These are phyloP conservation scores for Steccherinum ochraceum DNA, from an alignment of 768 basidiomycete species.

Conservation along the genomic window DNA sequence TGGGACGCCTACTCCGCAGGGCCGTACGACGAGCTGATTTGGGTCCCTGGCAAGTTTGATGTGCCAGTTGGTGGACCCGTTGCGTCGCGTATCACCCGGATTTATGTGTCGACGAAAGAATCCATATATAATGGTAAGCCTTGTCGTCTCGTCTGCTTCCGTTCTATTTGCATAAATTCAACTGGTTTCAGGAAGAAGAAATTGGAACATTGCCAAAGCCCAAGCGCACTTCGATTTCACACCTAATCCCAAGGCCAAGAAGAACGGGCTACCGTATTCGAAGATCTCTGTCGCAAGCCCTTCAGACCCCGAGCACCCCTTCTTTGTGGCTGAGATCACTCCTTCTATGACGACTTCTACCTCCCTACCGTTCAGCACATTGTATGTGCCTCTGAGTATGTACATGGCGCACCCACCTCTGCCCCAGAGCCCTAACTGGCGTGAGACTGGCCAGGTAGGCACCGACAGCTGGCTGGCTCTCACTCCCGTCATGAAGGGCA, in stretches of 20 bases:
- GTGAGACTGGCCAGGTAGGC: constrained; percentile 4
- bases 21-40: constrained; percentile 7
- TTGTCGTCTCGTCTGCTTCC: neutral
- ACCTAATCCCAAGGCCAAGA: neutral
- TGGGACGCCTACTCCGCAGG: neutral
- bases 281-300: constrained; percentile 1
- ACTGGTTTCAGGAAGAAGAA: constrained; percentile 3
- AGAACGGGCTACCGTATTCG: constrained; percentile 4
- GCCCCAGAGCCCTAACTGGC: constrained; percentile 8
- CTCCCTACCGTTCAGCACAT: constrained; percentile 1
- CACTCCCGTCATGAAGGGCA: constrained; percentile 2
- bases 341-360: neutral
- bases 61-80: neutral
- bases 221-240: constrained; percentile 7
- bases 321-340: constrained; percentile 5
- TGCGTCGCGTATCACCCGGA: constrained; percentile 4
- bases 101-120: constrained; percentile 7
- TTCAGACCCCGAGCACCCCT: constrained; percentile 1
- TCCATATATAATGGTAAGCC: constrained; percentile 6
- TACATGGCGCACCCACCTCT: constrained; percentile 3
- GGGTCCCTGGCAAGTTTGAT: constrained; percentile 5
- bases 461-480: constrained; percentile 3
- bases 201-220: constrained; percentile 7
- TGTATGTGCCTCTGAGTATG: neutral
- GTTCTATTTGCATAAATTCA: neutral